Evolutionary conservation across 345 rosid species (phyloP).

Genomic region (Syzygium aromaticum): DNA sequence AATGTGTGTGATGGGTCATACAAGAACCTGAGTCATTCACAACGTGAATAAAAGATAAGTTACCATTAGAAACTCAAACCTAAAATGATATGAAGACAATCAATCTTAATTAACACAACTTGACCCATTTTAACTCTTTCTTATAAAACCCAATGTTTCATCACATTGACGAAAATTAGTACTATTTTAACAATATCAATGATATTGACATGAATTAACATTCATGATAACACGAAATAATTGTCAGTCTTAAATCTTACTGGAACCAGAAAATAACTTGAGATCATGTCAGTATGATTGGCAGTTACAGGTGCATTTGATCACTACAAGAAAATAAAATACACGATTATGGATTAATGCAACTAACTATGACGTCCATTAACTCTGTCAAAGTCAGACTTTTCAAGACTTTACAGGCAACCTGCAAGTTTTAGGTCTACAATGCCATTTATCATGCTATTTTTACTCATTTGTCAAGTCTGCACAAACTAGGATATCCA

Average conservation of each 20-base stretch:
- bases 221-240: background rate
- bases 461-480: background rate
- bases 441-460: background rate
- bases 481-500: background rate
- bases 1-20: background rate
- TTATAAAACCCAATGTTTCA: background rate
- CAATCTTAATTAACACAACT: background rate
- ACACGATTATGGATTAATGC: background rate
- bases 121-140: background rate
- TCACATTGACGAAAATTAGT: background rate
- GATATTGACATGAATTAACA: background rate
- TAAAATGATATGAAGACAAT: background rate
- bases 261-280: background rate
- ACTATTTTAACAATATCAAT: background rate
- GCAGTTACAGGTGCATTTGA: background rate
- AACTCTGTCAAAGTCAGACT: background rate
- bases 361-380: background rate
- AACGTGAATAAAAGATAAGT: background rate
- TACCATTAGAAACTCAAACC: background rate
- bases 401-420: background rate
- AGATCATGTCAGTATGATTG: background rate
- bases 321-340: background rate
- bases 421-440: background rate
- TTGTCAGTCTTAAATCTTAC: background rate
- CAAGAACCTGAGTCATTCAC: background rate